Percentiles rank a stretch among this genome's conserved stretches.
Evolutionary conservation across 1,139 yeast genomes (phyloP).

Genomic region (Kurtzmaniella quercitrusa): DNA sequence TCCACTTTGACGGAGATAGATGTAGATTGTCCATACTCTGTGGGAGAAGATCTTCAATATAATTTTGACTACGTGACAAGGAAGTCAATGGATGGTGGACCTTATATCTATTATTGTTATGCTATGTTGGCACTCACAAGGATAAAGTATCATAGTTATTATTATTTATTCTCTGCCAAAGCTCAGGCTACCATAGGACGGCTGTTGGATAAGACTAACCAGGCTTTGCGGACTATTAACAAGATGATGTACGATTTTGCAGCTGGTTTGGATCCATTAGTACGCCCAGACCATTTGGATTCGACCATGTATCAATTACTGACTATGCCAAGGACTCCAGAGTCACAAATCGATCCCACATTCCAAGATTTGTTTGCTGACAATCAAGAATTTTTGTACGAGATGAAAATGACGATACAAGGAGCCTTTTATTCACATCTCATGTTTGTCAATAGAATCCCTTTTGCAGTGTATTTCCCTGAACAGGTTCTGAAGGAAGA

Average conservation of each 20-base stretch:
- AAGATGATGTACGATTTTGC: conserved; percentile 15
- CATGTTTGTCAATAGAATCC: conserved; percentile 11
- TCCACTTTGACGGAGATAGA: conserved; percentile 17
- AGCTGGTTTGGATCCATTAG: conserved; percentile 15
- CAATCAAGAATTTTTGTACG: conserved; percentile 3
- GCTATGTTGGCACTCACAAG: conserved; percentile 16
- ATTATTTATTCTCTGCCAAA: conserved; percentile 12
- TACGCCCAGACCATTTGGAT: conserved; percentile 12
- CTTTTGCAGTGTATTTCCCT: conserved; percentile 7
- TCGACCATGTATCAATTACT: background rate
- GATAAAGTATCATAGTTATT: conserved; percentile 17
- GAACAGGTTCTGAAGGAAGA: conserved; percentile 5
- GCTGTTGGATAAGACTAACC: background rate
- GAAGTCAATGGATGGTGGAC: conserved; percentile 5
- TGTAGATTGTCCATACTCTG: conserved; percentile 8
- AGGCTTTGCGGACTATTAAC: conserved; percentile 11
- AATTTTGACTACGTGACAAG: background rate
- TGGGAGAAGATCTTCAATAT: conserved; percentile 10
- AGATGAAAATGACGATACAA: conserved; percentile 8
- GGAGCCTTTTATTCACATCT: conserved; percentile 11
- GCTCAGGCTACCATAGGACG: conserved; percentile 8
- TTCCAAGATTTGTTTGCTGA: background rate
- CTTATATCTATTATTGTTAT: conserved; percentile 13
- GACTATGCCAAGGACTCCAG: conserved; percentile 4
- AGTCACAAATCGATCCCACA: background rate